These are phyloP conservation scores for Porcisia deanei DNA, from an alignment of 208 protist genomes.

Conservation along the genomic window DNA sequence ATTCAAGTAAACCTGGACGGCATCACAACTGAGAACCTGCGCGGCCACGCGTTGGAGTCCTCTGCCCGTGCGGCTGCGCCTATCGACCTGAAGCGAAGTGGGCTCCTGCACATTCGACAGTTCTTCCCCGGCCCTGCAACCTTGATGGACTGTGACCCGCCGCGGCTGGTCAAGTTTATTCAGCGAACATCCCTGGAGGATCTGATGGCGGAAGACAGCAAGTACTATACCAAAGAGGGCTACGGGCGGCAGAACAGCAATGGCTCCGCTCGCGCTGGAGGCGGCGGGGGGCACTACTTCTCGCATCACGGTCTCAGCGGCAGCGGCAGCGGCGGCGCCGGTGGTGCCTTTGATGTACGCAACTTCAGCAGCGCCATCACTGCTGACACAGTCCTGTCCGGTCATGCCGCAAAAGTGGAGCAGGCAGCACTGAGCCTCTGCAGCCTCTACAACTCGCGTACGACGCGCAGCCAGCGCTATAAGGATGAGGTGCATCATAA, in stretches of 20 bases:
- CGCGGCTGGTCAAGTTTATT: conserved; percentile 82
- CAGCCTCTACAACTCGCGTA: conserved; percentile 23
- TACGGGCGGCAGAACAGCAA: conserved; percentile 6
- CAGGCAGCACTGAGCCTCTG: conserved; percentile 28
- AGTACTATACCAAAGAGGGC: conserved; percentile 26
- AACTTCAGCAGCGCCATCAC: conserved; percentile 29
- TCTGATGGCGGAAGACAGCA: conserved; percentile 59
- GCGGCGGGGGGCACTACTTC: conserved; percentile 19
- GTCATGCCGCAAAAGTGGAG: conserved; percentile 26
- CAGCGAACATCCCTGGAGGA: conserved; percentile 85
- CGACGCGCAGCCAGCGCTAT: conserved; percentile 39
- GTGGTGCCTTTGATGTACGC: conserved; percentile 58
- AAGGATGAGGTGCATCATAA: conserved; percentile 51
- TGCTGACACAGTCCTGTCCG: conserved; percentile 25
- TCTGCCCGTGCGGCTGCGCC: conserved; percentile 60
- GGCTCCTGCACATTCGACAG: conserved; percentile 89
- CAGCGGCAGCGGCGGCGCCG: conserved; percentile 18
- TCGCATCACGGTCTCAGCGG: conserved; percentile 17
- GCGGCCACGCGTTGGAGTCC: conserved; percentile 46
- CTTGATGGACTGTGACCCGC: conserved; percentile 85
- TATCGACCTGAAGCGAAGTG: conserved; percentile 89
- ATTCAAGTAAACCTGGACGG: conserved; percentile 71
- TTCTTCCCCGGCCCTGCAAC: conserved; percentile 85
- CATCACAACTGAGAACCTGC: conserved; percentile 58
- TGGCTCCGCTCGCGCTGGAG: not conserved